phyloP scores from a whole-genome alignment of 148 eudicot species.

The Camellia lanceoleosa region DNA sequence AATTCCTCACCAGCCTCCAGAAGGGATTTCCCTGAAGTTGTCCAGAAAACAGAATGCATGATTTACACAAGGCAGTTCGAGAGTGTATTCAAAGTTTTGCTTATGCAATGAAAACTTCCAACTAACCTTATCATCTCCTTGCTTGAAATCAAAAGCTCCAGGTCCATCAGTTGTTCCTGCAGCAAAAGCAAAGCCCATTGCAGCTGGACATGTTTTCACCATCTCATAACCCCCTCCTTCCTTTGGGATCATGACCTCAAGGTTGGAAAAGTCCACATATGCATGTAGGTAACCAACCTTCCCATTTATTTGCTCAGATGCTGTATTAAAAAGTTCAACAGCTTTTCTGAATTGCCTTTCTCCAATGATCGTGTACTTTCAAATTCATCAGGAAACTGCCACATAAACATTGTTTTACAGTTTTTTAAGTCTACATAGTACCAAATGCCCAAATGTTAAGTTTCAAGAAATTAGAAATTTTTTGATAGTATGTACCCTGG shows the following conservation, averaged over 20 bases:
- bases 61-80: not conserved
- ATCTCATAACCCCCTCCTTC: conserved; percentile 52
- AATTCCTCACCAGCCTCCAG: conserved; percentile 73
- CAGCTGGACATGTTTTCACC: conserved; percentile 90
- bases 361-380: conserved; percentile 96
- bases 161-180: conserved; percentile 99
- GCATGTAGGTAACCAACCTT: conserved; percentile 75
- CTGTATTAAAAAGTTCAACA: conserved; percentile 71
- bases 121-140: conserved; percentile 79
- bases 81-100: not conserved
- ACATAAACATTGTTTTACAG: not conserved
- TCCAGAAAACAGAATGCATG: conserved; percentile 1
- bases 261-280: conserved; percentile 72
- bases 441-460: not conserved
- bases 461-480: not conserved
- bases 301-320: conserved; percentile 72
- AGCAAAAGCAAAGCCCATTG: conserved; percentile 98
- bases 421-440: not conserved
- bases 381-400: conserved; percentile 89
- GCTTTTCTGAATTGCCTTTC: conserved; percentile 86
- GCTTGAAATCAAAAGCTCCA: conserved; percentile 94
- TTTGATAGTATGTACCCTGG: conserved; percentile 62
- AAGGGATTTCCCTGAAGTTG: conserved; percentile 77
- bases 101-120: conserved; percentile 1
- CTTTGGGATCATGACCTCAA: conserved; percentile 62